Base-by-base conservation (phyloP, 768 basidiomycete species). In the Trametes punicea region DNA sequence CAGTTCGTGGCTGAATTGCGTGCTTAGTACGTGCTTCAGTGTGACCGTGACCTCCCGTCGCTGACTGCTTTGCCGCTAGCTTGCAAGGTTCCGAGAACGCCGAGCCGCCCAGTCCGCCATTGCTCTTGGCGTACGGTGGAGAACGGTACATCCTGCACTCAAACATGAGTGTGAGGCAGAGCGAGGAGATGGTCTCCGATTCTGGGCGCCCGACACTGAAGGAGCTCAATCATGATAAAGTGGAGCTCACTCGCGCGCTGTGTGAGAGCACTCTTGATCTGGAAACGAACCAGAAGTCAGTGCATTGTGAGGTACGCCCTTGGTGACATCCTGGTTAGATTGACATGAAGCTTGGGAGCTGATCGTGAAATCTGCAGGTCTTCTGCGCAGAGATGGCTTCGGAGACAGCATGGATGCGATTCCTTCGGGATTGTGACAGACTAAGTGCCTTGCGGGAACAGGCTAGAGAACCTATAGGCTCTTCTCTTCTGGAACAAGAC, bases 251-350 rank as follows among this genome's bases (percentile, higher is more conserved):
- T 3, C 57, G 34, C 31, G 51, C 48, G 21, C 33, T 46, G 53
- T 52, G 65, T 26, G 86, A 88, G 65, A 82, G 74, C 50, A 62
- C 73, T 13, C 55, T 79, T 11, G 84, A 87, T 62, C 67, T 81
- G 20, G 84, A 84, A 61, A 80, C 74, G 53, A 74, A 75, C 21
- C 75, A 83, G 55, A 78, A 76, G 63, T 73, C 70, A 18, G 74
- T 76, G 15, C 63, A 71, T 15, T 87, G 83, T 68, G 73, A 82
- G 77, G 88, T 87, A 65, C 52, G 74, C 39, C 26, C 18, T 53
- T 33, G 44, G 20, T 27, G 4, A 23, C 11, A 23, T 2, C 11
- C 4, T 9, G 10, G n/a, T n/a, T 10, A 21, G 15, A 16, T 18
- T 9, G 4, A 7, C 20, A 21, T 18, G 2, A 1, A 8, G 34